Conservation (phyloP, 2,329 filamentous ascomycete species). For the Ophiostoma australiae region DNA sequence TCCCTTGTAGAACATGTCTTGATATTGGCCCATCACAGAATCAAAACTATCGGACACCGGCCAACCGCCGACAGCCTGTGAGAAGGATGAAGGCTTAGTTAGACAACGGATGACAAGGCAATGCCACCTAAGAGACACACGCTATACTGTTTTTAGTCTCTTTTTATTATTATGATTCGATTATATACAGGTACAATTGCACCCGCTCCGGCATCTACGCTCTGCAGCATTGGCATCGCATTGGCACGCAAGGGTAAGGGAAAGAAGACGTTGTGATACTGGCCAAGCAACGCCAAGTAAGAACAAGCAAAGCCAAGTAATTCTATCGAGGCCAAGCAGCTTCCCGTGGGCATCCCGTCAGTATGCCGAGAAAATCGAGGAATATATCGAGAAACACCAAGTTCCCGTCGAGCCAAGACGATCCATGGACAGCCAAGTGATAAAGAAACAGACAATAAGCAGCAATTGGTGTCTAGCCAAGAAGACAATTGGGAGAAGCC, state of each 20-base stretch:
- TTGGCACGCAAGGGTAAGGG: neutral
- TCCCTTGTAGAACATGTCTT: neutral
- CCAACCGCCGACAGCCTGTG: neutral
- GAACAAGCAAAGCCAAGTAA: constrained; percentile 18
- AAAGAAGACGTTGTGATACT: neutral
- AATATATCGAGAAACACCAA: neutral
- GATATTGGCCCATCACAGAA: neutral
- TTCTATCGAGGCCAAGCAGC: neutral
- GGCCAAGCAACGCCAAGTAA: constrained; percentile 16
- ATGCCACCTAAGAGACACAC: neutral
- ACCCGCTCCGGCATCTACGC: neutral
- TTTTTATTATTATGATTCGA: neutral
- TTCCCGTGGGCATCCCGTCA: constrained; percentile 2
- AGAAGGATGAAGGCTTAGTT: neutral
- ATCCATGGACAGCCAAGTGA: neutral
- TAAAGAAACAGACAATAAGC: neutral
- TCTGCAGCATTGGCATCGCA: neutral
- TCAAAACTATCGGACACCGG: neutral
- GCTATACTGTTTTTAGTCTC: neutral
- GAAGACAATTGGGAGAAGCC: neutral
- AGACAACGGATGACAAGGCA: neutral
- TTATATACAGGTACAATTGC: neutral
- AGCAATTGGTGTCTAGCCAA: neutral
- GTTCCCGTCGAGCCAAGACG: neutral
- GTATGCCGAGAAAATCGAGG: neutral